Base-by-base conservation (phyloP, 768 basidiomycete species). In the Lenzites betulinus region DNA sequence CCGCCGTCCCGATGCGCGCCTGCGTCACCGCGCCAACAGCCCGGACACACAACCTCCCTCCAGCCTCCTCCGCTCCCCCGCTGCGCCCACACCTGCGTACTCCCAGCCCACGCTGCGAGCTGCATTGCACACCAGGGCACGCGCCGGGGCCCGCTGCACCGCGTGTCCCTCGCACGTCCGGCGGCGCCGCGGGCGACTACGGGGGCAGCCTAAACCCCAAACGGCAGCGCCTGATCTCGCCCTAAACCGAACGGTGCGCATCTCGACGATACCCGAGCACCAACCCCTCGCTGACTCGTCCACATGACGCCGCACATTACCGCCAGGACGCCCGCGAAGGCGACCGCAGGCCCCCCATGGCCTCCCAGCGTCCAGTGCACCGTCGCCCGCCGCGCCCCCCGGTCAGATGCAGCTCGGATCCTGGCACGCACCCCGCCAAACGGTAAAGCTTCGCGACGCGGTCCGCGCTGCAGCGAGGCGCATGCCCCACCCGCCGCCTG, bases 241-340 rank as follows among this genome's bases (percentile, higher is more conserved):
- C 56, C 61, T 58, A 53, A 58, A 25, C 57, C 28, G 41, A 49
- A 47, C 26, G 54, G 30, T 44, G 43, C 39, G 25, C 54, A 50
- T 55, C 46, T 60, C 58, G 51, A 52, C 51, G 56, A 30, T 50
- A 48, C 58, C 58, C 58, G 58, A 18, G 48, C 56, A 51, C 44
- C 44, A 51, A 22, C 38, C 49, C 39, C 44, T 52, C 56, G 36
- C 61, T 33, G 35, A 35, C 38, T 22, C 56, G 55, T 30, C 46
- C 61, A 62, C 61, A 53, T 62, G 61, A 62, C 43, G 42, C 61
- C 61, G 61, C 61, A 54, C 51, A 50, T 62, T 56, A 53, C 61
- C 61, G 55, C 55, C 48, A 44, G 51, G 38, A 57, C 26, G 30
- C 46, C n/a, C n/a, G 28, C 36, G 26, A 38, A 56, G 46, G 4